Percentiles rank a stretch among this genome's conserved stretches.
These are phyloP conservation scores for Calonectria leucothoes DNA, from an alignment of 2,329 filamentous ascomycete species.

Conservation along the genomic window DNA sequence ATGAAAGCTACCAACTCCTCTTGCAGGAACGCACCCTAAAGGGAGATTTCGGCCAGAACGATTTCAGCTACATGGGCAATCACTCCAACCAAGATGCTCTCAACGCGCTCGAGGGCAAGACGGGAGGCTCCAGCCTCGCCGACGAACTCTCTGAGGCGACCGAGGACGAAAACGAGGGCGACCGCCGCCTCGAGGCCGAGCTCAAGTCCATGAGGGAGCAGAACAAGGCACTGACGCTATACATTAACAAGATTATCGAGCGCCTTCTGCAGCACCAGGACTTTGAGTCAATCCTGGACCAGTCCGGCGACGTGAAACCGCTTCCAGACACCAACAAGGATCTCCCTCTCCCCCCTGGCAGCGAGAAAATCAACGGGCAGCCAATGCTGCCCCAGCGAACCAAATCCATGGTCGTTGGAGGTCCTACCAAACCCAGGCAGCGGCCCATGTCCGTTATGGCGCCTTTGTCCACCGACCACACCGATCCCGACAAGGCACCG, in stretches of 20 bases:
- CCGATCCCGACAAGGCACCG: slow-evolving; percentile 79
- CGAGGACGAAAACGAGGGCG: slow-evolving; percentile 69
- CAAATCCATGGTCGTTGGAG: slow-evolving; percentile 66
- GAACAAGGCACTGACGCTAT: slow-evolving; percentile 96
- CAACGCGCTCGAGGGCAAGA: slow-evolving; percentile 70
- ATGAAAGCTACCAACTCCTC: slow-evolving; percentile 96
- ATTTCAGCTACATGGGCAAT: slow-evolving; percentile 77
- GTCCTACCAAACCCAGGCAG: slow-evolving; percentile 59
- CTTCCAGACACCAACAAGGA: slow-evolving; percentile 78
- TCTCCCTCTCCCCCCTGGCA: slow-evolving; percentile 75
- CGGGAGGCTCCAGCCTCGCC: slow-evolving; percentile 73
- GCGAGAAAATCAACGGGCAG: slow-evolving; percentile 47
- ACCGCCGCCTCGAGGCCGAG: slow-evolving; percentile 81
- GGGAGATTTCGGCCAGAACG: slow-evolving; percentile 87
- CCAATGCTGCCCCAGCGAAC: slow-evolving; percentile 69
- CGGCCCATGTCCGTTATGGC: slow-evolving; percentile 70
- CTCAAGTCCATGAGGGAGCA: slow-evolving; percentile 86
- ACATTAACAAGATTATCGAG: slow-evolving; percentile 99
- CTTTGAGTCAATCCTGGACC: slow-evolving; percentile 92
- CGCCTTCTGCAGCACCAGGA: slow-evolving; percentile 93
- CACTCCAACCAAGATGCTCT: slow-evolving; percentile 73
- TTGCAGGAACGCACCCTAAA: slow-evolving; percentile 96
- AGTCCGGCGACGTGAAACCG: slow-evolving; percentile 69
- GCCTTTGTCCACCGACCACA: slow-evolving; percentile 57
- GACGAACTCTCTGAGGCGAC: slow-evolving; percentile 84